Base-by-base conservation (phyloP, 116 monocot species). In the Trichopus zeylanicus region DNA sequence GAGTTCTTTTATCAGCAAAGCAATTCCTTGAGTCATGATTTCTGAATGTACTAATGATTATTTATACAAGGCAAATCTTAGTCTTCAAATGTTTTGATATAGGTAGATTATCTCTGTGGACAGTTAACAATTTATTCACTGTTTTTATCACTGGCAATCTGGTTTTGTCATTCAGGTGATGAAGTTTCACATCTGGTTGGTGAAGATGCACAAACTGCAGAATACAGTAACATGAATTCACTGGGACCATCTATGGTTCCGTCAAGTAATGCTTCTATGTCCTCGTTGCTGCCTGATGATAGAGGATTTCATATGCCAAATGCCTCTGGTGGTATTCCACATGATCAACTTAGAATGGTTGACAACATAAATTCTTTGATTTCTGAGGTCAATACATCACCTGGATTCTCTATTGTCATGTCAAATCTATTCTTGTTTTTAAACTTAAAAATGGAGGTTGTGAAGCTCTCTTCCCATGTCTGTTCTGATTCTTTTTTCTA, bases 331-430 rank as follows among this genome's bases (percentile, higher is more conserved):
- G 60, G 51, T 53, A 67, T 97, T 51, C 87, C 95, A 63, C 55
- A 59, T 57, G 95, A 97, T 60, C 95, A 97, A 51, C 69, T 79
- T 51, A 84, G 79, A 87, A 90, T 90, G 87, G 73, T 97, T 48
- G 74, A 77, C 55, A 90, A 97, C 59, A 90, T 97, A 10, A 87
- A 61, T 24, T 90, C 95, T 42, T 75, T 97, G 61, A 72, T 90
- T 57, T 97, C 84, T 26, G 95, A 97, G 95, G 95, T 94, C 64
- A 29, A 20, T 25, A 48, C 35, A 33, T 59, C 6, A 49, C 22
- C 23, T 49, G 19, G 23, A 49, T 49, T 49, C 19, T 7, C 9
- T 23, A 49, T 22, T 24, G 7, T 22, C 19, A 8, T n/a, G n/a
- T n/a, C n/a, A n/a, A n/a, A n/a, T n/a, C 22, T 22, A 21, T n/a